Percentiles rank a stretch among this genome's conserved stretches.
Evolutionary conservation across 2,329 filamentous ascomycete genomes (phyloP).

Genomic region (Fusarium aywerte): DNA sequence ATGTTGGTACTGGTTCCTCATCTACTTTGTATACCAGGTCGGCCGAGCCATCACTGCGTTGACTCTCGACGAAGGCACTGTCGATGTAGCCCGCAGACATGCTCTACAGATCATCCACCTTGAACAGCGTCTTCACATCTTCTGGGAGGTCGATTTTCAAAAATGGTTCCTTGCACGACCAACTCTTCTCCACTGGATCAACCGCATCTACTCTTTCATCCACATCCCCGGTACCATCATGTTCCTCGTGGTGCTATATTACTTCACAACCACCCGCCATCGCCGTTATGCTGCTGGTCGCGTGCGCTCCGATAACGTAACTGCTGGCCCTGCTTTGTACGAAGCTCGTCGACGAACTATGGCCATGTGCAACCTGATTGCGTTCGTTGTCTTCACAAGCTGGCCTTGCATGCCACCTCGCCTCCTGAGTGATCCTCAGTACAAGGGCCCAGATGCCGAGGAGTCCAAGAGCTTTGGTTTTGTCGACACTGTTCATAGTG

Average conservation of each 20-base stretch:
- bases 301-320: conserved; percentile 45
- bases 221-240: conserved; percentile 81
- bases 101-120: conserved; percentile 73
- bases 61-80: conserved; percentile 73
- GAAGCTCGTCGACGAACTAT: conserved; percentile 68
- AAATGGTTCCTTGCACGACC: conserved; percentile 62
- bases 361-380: conserved; percentile 70
- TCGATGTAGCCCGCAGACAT: conserved; percentile 74
- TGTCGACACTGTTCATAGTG: conserved; percentile 68
- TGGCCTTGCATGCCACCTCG: conserved; percentile 74
- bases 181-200: conserved; percentile 72
- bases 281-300: conserved; percentile 50
- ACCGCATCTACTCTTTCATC: conserved; percentile 79
- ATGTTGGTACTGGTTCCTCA: conserved; percentile 80
- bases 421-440: conserved; percentile 65
- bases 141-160: conserved; percentile 73
- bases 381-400: conserved; percentile 70
- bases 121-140: conserved; percentile 73
- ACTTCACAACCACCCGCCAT: conserved; percentile 73
- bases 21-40: conserved; percentile 83
- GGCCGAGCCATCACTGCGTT: conserved; percentile 77
- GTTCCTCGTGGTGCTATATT: conserved; percentile 73
- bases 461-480: conserved; percentile 71
- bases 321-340: conserved; percentile 61
- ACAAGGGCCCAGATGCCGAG: conserved; percentile 64